phyloP scores from a whole-genome alignment of 257 asterid genomes.

The Solanum etuberosum region DNA sequence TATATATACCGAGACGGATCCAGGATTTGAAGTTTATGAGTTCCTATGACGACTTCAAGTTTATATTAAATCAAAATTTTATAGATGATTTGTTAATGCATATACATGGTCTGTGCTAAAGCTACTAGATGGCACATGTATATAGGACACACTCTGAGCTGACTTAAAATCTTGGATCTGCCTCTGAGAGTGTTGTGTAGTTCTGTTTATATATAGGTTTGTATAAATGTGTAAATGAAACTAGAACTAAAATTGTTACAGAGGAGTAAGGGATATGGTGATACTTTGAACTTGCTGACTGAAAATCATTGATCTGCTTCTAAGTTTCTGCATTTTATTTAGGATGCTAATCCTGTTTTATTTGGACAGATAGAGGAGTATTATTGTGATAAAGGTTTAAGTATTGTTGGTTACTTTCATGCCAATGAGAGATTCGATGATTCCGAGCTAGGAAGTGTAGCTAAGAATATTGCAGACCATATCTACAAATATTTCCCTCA shows the following conservation, averaged over 20 bases:
- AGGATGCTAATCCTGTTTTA: not conserved
- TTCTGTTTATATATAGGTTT: not conserved
- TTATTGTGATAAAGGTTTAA: conserved; percentile 58
- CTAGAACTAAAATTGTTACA: not conserved
- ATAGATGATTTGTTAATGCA: not conserved
- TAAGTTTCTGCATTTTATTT: not conserved
- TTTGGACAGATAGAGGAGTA: conserved; percentile 71
- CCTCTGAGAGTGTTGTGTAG: not conserved
- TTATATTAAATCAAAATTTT: no score
- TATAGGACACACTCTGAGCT: not conserved
- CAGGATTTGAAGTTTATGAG: not conserved
- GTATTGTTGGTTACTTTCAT: conserved; percentile 81
- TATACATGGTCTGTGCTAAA: not conserved
- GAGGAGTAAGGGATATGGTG: not conserved
- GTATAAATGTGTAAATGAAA: not conserved
- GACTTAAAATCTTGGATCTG: not conserved
- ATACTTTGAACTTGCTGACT: not conserved
- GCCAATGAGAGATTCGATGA: conserved; percentile 88
- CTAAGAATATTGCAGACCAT: conserved; percentile 86
- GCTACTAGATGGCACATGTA: not conserved
- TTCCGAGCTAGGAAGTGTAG: conserved; percentile 53
- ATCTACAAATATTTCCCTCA: conserved; percentile 67
- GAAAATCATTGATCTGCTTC: not conserved
- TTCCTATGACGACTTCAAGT: not conserved
- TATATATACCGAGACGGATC: not conserved